Base-by-base conservation (phyloP, 2,329 filamentous ascomycete genomes). In the Aspergillus sp. region DNA sequence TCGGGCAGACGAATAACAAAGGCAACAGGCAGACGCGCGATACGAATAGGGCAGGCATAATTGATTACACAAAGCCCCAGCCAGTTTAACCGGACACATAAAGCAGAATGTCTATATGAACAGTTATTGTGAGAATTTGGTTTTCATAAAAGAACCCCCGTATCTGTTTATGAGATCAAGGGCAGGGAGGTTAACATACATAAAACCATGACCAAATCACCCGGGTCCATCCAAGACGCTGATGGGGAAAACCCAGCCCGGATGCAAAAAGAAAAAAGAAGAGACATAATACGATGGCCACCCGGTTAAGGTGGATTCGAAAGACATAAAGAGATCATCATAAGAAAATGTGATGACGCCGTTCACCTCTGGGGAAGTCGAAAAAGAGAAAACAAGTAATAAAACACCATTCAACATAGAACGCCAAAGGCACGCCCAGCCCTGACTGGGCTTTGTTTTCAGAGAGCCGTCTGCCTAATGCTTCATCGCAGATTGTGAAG, bases 151-250 rank as follows among this genome's bases (percentile, higher is more conserved):
- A 53, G 59, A 57, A 56, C 61, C 66, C 64, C 59, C 58, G 60
- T 67, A 62, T 60, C 58, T 56, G 59, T 59, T 57, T 56, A 61
- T 62, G 55, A 66, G 65, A 61, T 59, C 59, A 48, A 67, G 66
- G 67, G 59, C 61, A 69, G 68, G 70, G 69, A 71, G 66, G 68
- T 72, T 73, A 73, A 73, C 71, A 66, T 73, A 73, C 71, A 73
- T 71, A 64, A 61, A 66, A 60, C 60, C 64, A 67, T 64, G 54
- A 62, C 55, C 53, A 60, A 57, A 61, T 54, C 59, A 59, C 60
- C 57, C 46, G 50, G 55, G 26, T 58, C 57, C 59, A 54, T 59
- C 19, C 59, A 64, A 60, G 59, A 60, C 58, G 60, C 54, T 63
- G 60, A 57, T 57, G 61, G 57, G 59, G 57, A 52, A 63, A 67